phyloP scores from a whole-genome alignment of 148 eudicot species.

The Silene uniflora region DNA sequence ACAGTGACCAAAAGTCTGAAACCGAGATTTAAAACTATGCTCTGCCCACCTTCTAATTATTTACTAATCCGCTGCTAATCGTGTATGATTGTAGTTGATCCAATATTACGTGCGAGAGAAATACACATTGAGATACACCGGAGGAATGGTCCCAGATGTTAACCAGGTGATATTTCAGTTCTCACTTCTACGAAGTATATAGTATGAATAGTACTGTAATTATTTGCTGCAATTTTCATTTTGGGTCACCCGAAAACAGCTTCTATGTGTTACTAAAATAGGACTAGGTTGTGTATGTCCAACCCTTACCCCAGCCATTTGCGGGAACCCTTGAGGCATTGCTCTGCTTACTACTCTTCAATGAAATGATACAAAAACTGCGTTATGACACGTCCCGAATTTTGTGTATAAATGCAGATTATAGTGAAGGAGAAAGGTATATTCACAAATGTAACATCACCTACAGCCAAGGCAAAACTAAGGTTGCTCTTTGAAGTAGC shows the following conservation, averaged over 20 bases:
- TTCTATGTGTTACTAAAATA: too few relatives aligned
- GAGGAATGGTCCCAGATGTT: slow-evolving; percentile 99
- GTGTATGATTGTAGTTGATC: slow-evolving; percentile 49
- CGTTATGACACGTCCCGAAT: not conserved
- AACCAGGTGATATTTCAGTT: slow-evolving; percentile 62
- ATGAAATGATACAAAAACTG: not conserved
- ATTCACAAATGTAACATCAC: slow-evolving; percentile 89
- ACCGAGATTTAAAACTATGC: not conserved
- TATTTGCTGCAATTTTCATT: too few relatives aligned
- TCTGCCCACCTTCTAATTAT: not conserved
- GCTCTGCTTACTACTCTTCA: too few relatives aligned
- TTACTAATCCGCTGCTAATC: not conserved
- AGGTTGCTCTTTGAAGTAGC: slow-evolving; percentile 96
- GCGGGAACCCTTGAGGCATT: not conserved
- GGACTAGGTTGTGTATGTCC: too few relatives aligned
- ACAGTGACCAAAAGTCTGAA: not conserved
- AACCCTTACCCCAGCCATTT: not conserved
- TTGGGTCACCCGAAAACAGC: too few relatives aligned
- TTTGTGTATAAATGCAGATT: slow-evolving; percentile 40
- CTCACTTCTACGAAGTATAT: too few relatives aligned
- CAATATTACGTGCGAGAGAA: slow-evolving; percentile 86
- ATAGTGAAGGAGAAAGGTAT: slow-evolving; percentile 98
- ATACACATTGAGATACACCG: slow-evolving; percentile 97
- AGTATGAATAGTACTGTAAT: too few relatives aligned
- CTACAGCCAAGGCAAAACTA: slow-evolving; percentile 86